Conservation (phyloP, 2,329 filamentous ascomycete species). For the Penicillium brevicompactum region DNA sequence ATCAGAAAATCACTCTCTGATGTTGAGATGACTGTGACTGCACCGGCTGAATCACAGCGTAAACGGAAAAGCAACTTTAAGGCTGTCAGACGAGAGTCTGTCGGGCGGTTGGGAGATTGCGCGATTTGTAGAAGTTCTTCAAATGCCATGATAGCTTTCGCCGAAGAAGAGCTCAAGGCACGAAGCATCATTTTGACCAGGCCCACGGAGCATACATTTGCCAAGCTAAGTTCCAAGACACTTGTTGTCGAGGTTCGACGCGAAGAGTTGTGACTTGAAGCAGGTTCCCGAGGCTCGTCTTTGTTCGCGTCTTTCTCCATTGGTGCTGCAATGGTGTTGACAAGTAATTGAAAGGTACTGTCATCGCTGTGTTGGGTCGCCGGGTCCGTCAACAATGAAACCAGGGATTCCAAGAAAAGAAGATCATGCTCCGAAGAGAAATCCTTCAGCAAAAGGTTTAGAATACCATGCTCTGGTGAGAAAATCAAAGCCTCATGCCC, state of each 20-base stretch:
- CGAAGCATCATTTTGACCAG: conserved; percentile 77
- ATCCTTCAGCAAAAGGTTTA: conserved; percentile 35
- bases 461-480: conserved; percentile 36
- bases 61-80: conserved; percentile 81
- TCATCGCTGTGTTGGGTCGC: conserved; percentile 33
- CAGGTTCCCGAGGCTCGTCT: conserved; percentile 44
- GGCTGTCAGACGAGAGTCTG: conserved; percentile 71
- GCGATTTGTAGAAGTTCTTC: conserved; percentile 66
- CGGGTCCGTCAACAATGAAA: conserved; percentile 41
- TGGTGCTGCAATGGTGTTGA: conserved; percentile 36
- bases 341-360: conserved; percentile 33
- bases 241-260: conserved; percentile 35
- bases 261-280: conserved; percentile 27
- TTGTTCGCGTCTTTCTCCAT: conserved; percentile 38
- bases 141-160: conserved; percentile 66
- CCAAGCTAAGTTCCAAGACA: conserved; percentile 36
- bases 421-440: conserved; percentile 42
- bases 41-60: conserved; percentile 77
- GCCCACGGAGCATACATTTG: conserved; percentile 69
- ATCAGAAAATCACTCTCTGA: conserved; percentile 76
- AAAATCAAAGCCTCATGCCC: conserved; percentile 32
- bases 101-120: conserved; percentile 60
- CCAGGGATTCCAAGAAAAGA: conserved; percentile 41
- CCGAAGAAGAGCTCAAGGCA: conserved; percentile 66
- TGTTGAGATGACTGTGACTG: conserved; percentile 69